Conservation (phyloP, 2,329 filamentous ascomycete genomes). For the Calonectria ilicicola region DNA sequence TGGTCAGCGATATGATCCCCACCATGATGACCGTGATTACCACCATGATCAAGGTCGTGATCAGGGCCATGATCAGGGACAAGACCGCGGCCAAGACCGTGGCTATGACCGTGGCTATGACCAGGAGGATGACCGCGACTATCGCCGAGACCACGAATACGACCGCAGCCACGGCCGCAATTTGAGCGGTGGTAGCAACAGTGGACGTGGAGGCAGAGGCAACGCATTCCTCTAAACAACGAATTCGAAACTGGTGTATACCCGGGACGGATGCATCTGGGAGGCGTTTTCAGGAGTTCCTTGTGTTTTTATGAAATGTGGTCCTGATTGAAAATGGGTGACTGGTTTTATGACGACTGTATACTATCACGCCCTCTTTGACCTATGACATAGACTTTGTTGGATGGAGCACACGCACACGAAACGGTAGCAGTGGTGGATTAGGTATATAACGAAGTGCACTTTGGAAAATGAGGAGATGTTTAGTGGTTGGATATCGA, state of each 20-base stretch:
- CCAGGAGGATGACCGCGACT: background rate
- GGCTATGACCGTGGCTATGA: background rate
- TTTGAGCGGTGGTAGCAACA: background rate
- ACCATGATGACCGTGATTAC: conserved; percentile 14
- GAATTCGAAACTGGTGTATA: conserved; percentile 5
- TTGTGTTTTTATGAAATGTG: background rate
- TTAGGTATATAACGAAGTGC: conserved; percentile 29
- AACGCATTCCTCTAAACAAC: conserved; percentile 34
- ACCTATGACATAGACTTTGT: conserved; percentile 32
- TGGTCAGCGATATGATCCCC: background rate
- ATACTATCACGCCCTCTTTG: conserved; percentile 30
- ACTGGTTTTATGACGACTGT: conserved; percentile 35
- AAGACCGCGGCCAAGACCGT: background rate
- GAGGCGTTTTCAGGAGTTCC: conserved; percentile 40
- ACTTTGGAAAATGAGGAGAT: conserved; percentile 8
- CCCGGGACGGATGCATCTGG: conserved; percentile 34
- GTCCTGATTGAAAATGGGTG: conserved; percentile 15
- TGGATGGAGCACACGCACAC: conserved; percentile 36
- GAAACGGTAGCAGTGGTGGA: conserved; percentile 30
- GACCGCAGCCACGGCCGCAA: conserved; percentile 2
- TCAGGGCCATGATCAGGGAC: background rate
- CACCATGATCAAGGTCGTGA: background rate
- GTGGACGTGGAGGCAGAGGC: background rate
- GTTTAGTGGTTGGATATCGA: conserved; percentile 22
- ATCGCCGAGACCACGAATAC: background rate